A percentile compares a stretch with the other conserved stretches of the same genome.
phyloP scores from a whole-genome alignment of 2,329 filamentous ascomycete genomes.

The Periconia macrospinosa region DNA sequence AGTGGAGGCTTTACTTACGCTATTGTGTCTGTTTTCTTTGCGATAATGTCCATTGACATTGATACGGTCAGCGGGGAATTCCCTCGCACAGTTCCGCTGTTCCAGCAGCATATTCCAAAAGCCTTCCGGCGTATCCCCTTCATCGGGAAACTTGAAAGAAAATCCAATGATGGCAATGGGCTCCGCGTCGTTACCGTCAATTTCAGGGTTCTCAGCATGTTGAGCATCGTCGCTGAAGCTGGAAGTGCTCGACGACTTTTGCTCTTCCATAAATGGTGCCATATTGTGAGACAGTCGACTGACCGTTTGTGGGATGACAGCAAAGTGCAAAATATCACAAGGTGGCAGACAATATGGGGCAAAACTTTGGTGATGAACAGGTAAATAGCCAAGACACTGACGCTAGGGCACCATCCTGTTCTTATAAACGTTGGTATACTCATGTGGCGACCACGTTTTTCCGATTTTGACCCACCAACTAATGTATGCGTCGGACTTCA shows the following conservation, averaged over 20 bases:
- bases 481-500: too few species aligned
- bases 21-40: background rate
- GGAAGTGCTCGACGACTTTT: background rate
- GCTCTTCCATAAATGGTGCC: background rate
- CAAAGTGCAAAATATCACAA: too few species aligned
- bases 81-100: background rate
- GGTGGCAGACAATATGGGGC: too few species aligned
- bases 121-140: background rate
- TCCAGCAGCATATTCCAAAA: slow-evolving; percentile 13
- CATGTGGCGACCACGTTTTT: too few species aligned
- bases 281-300: background rate
- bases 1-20: slow-evolving; percentile 1
- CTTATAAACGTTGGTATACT: too few species aligned
- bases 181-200: slow-evolving; percentile 3
- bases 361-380: too few species aligned
- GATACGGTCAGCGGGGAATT: slow-evolving; percentile 4
- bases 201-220: background rate
- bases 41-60: slow-evolving; percentile 12
- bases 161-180: slow-evolving; percentile 13
- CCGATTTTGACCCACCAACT: too few species aligned
- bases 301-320: too few species aligned
- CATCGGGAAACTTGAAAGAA: slow-evolving; percentile 10
- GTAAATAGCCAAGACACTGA: too few species aligned
- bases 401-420: too few species aligned
- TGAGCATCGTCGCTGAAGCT: background rate